Base-by-base conservation (phyloP, 2,329 filamentous ascomycete species). In the Sporothrix curviconia region DNA sequence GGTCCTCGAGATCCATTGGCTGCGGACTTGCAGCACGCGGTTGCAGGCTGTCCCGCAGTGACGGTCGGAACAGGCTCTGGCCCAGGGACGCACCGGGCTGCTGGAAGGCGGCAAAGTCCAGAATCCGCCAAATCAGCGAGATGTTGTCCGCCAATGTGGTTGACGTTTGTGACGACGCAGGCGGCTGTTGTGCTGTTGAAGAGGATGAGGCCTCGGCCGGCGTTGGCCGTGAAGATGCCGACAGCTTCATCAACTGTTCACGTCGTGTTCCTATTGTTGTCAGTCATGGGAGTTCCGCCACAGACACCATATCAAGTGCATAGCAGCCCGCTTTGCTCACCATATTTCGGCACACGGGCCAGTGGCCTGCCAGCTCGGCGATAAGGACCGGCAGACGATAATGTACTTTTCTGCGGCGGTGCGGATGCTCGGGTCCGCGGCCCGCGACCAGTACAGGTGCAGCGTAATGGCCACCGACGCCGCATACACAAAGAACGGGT, bases 401-500 rank as follows among this genome's bases (percentile, higher is more conserved):
- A 54, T 42, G 37, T 54, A 54, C 19, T 54, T 43, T 15, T 52
- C 49, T 1, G 49, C 49, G 3, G 51, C 37, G 11, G 25, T 8
- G 3, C 51, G 36, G 8, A 42, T 54, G 2, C 17, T 14, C 7
- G 51, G 9, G 7, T 55, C 52, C 3, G 52, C 39, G 12, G 40
- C 52, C 2, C 52, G 52, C 11, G 52, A 55, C 52, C 52, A 55
- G 40, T 55, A 55, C 28, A 55, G 28, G 17, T 55, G 52, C 15
- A 55, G 19, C 14, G 52, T 55, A 8, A 55, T 55, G n/a, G 25
- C 52, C 12, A 55, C 52, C 1, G 52, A 39, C 2, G 39, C 37
- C 3, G 39, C 12, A 28, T 55, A 55, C 17, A 17, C 52, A 34
- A 55, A 55, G 39, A 55, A 44, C 4, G 52, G 52, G 17, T 55